Evolutionary conservation across 2,329 filamentous ascomycete species (phyloP).

Genomic region (Botrytis hyacinthi): DNA sequence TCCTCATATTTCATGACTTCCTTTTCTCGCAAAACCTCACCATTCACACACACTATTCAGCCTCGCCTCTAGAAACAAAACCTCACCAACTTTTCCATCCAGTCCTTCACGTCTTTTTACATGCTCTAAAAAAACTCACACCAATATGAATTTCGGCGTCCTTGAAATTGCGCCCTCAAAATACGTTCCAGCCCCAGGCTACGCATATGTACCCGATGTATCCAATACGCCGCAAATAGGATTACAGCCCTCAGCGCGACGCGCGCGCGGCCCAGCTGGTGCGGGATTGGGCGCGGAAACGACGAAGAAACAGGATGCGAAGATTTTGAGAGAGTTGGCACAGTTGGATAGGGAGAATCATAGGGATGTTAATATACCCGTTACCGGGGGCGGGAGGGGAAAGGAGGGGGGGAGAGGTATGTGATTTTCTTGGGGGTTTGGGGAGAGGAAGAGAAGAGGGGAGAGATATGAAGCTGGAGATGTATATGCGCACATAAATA

Average conservation of each 20-base stretch:
- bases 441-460: neutral
- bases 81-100: neutral
- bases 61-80: neutral
- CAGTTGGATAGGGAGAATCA: slow-evolving; percentile 79
- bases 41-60: neutral
- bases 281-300: slow-evolving; percentile 53
- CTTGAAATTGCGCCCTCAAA: slow-evolving; percentile 74
- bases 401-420: slow-evolving; percentile 40
- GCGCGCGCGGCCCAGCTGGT: slow-evolving; percentile 57
- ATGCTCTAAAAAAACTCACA: neutral
- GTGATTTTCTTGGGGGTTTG: neutral
- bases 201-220: slow-evolving; percentile 81
- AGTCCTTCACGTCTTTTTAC: no score
- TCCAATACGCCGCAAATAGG: slow-evolving; percentile 55
- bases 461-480: neutral
- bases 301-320: slow-evolving; percentile 77
- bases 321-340: slow-evolving; percentile 76
- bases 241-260: slow-evolving; percentile 56
- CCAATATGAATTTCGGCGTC: slow-evolving; percentile 71
- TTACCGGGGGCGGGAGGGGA: slow-evolving; percentile 53
- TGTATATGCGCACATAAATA: neutral
- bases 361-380: slow-evolving; percentile 67
- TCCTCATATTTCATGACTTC: neutral
- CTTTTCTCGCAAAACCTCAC: neutral
- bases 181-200: slow-evolving; percentile 74